Percentiles rank a stretch among this genome's conserved stretches.
Evolutionary conservation across 495 filamentous ascomycete genomes (phyloP).

Genomic region (Bryoglossum gracile): DNA sequence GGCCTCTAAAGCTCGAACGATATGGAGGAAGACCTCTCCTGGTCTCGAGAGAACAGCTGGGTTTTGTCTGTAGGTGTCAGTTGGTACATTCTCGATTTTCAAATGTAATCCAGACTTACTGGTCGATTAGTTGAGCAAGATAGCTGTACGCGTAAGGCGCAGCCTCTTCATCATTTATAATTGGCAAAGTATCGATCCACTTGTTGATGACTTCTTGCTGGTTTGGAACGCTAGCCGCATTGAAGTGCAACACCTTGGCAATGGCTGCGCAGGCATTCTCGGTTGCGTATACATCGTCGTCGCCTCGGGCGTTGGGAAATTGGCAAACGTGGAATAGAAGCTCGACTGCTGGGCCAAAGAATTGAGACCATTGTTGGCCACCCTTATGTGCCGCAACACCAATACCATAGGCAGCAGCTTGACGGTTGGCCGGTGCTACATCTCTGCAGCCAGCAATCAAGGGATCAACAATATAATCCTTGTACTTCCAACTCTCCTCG

Average conservation of each 20-base stretch:
- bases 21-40: constrained; percentile 69
- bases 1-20: constrained; percentile 80
- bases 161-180: constrained; percentile 94
- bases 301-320: constrained; percentile 69
- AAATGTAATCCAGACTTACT: constrained; percentile 55
- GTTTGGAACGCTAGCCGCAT: constrained; percentile 63
- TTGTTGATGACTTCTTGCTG: constrained; percentile 61
- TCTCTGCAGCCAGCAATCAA: constrained; percentile 78
- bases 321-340: constrained; percentile 78
- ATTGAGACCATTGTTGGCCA: constrained; percentile 73
- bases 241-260: constrained; percentile 92
- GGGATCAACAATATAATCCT: constrained; percentile 75
- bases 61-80: constrained; percentile 59
- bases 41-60: constrained; percentile 69
- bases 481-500: constrained; percentile 72
- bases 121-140: constrained; percentile 81
- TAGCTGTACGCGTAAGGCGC: constrained; percentile 95
- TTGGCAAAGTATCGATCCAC: constrained; percentile 87
- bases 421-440: constrained; percentile 80
- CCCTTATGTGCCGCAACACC: constrained; percentile 94
- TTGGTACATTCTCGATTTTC: not conserved
- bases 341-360: constrained; percentile 69
- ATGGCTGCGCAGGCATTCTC: constrained; percentile 97
- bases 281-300: constrained; percentile 94
- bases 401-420: constrained; percentile 93